phyloP scores from a whole-genome alignment of 805 yeast species.

The Tetrapisispora namnaoensis region DNA sequence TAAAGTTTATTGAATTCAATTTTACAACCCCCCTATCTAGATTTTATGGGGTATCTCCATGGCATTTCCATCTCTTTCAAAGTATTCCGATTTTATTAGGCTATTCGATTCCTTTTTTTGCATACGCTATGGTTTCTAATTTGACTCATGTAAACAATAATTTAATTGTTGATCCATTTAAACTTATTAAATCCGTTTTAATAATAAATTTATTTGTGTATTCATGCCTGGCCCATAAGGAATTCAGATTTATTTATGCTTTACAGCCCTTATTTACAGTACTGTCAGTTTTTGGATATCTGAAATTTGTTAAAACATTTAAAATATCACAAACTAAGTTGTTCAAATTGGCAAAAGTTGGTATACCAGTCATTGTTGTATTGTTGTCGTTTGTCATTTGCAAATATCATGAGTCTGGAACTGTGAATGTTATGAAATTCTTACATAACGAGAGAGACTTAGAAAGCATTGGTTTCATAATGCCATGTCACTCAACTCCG shows the following conservation, averaged over 20 bases:
- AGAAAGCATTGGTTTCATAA: conserved; percentile 63
- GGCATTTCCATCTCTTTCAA: conserved; percentile 78
- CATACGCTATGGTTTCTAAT: conserved; percentile 33
- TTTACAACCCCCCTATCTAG: conserved; percentile 60
- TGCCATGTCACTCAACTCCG: conserved; percentile 97
- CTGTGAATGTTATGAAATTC: conserved; percentile 51
- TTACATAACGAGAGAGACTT: conserved; percentile 36
- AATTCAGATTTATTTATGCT: conserved; percentile 81
- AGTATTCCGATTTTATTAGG: conserved; percentile 70
- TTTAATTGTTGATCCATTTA: conserved; percentile 5
- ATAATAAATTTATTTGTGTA: conserved; percentile 43
- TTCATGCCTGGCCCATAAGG: conserved; percentile 73
- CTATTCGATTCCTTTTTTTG: conserved; percentile 53
- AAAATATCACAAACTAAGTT: not conserved
- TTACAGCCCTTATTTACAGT: conserved; percentile 63
- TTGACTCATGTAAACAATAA: conserved; percentile 1
- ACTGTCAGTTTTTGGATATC: conserved; percentile 36
- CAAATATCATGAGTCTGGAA: conserved; percentile 79
- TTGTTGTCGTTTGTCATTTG: conserved; percentile 37
- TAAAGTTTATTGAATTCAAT: conserved; percentile 69
- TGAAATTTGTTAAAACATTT: conserved; percentile 4
- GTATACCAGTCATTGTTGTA: conserved; percentile 14
- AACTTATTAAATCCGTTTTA: conserved; percentile 27
- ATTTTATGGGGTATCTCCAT: conserved; percentile 77
- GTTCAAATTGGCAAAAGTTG: conserved; percentile 7